Evolutionary conservation across 495 filamentous ascomycete genomes (phyloP), one percentile per base, ranked within the genome.

Genomic region (Achaetomiella virescens): DNA sequence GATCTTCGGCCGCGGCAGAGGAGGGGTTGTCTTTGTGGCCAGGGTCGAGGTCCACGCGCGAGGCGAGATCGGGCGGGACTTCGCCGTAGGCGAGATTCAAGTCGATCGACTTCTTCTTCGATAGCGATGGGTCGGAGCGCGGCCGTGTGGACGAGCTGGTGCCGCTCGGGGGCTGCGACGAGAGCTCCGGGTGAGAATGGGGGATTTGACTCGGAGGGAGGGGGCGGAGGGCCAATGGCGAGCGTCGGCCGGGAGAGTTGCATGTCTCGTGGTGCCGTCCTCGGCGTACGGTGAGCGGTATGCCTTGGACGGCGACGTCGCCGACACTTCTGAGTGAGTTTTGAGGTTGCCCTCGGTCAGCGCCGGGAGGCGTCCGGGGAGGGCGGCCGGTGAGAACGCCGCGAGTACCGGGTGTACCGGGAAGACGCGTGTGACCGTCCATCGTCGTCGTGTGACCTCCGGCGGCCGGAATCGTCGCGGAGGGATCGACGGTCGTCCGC

Each of bases 81-180:
- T 81, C 73, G 35, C 91, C 91, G 65, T 96, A 96, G 17, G 91
- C 91, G 20, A 96, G 75, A 60, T 93, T 78, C 86, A 93, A 89
- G 60, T 96, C 91, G 55, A 95, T 84, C 31, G 83, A 71, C 43
- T 84, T 80, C 40, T 76, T 72, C 58, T 71, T 72, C 20, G 66
- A 54, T 58, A 74, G 48, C n/a, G 72, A 63, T 10, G 70, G 66
- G 49, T 75, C 71, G 17, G 76, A 77, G 14, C 60, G 55, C n/a
- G 71, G 64, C 21, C 73, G 73, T n/a, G 40, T 60, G 69, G 40
- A 73, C 67, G 55, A 63, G 47, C 49, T 66, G 51, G 58, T 38
- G 46, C 48, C 67, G 61, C 25, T 48, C 17, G 38, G 54, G 20
- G n/a, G 47, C 15, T 49, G 56, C 43, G 24, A 41, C 18, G 21